Base-by-base conservation (phyloP, 768 basidiomycete genomes). In the Cyclocybe cylindracea region DNA sequence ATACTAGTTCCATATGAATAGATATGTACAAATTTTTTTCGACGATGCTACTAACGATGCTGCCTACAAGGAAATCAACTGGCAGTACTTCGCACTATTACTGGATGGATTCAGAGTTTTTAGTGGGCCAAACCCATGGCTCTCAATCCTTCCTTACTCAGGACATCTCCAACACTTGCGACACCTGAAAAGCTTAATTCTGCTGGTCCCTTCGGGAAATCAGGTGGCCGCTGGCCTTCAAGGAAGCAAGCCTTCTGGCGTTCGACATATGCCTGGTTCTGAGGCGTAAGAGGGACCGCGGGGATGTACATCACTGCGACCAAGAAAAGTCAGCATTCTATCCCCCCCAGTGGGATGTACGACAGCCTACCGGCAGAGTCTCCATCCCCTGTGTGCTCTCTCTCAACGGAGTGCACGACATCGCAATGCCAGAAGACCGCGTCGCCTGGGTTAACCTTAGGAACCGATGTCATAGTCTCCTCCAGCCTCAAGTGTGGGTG, bases 361-460 rank as follows among this genome's bases (percentile, higher is more conserved):
- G 16, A 7, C 10, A 13, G 47, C 63, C 35, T 37, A 82, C 81
- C 81, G 50, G 82, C 79, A 19, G 84, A 86, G 57, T 84, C 83
- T 38, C 61, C 71, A 1, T 64, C 62, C 3, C 86, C 85, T 0
- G 66, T 74, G 61, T 87, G 84, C 49, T 80, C 74, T 39, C 56
- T 46, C 57, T 81, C 79, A 19, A 81, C 79, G 2, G 77, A 65
- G 57, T 81, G 79, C 6, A 79, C 66, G 24, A 77, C 74, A 62
- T 81, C 79, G 50, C 84, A 85, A 57, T 88, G 86, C 86, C 89
- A 90, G 67, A 86, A 89, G 3, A 89, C 86, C 59, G 85, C 82
- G 61, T 91, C 89, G 2, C 90, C 90, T 0, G 89, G 88, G 46
- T 76, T 72, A 5, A 91, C 89, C 54, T 75, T 79, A 1, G 89